Evolutionary conservation across 2,329 filamentous ascomycete genomes (phyloP).

Genomic region (Aspergillus pseudotamarii): DNA sequence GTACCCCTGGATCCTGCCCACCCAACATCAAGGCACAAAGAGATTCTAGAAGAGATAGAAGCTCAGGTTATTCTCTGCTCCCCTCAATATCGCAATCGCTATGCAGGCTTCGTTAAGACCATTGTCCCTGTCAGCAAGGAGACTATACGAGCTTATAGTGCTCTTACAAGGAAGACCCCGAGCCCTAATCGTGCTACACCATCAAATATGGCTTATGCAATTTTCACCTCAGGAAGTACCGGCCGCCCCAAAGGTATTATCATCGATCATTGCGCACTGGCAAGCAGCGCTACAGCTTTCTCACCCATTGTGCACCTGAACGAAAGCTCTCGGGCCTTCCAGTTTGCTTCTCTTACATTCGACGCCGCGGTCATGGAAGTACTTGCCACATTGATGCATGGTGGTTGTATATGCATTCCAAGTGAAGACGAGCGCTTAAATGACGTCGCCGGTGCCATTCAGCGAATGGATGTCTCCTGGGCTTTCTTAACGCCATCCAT

Average conservation of each 20-base stretch:
- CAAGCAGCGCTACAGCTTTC: conserved; percentile 36
- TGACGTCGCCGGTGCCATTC: conserved; percentile 51
- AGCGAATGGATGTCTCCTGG: conserved; percentile 54
- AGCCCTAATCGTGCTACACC: conserved; percentile 15
- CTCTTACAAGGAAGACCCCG: conserved; percentile 16
- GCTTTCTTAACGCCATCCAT: conserved; percentile 50
- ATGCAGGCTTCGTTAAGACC: conserved; percentile 31
- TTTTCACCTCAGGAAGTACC: conserved; percentile 44
- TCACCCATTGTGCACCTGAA: conserved; percentile 29
- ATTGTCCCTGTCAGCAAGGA: conserved; percentile 37
- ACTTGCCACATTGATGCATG: conserved; percentile 42
- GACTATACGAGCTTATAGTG: conserved; percentile 31
- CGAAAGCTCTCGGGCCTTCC: conserved; percentile 35
- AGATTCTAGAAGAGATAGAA: conserved; percentile 35
- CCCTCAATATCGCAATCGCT: conserved; percentile 34
- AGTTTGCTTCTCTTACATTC: conserved; percentile 52
- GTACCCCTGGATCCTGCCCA: conserved; percentile 40
- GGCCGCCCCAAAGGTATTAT: conserved; percentile 43
- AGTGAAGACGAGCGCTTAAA: conserved; percentile 51
- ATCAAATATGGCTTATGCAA: conserved; percentile 36
- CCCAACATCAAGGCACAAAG: conserved; percentile 35
- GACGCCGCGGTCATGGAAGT: conserved; percentile 47
- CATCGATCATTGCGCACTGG: conserved; percentile 37
- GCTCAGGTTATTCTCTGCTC: conserved; percentile 38
- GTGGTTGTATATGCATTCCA: conserved; percentile 53